A percentile compares a stretch with the other conserved stretches of the same genome.
phyloP scores from a whole-genome alignment of 2,329 filamentous ascomycete genomes.

The Pseudocercospora vitis region DNA sequence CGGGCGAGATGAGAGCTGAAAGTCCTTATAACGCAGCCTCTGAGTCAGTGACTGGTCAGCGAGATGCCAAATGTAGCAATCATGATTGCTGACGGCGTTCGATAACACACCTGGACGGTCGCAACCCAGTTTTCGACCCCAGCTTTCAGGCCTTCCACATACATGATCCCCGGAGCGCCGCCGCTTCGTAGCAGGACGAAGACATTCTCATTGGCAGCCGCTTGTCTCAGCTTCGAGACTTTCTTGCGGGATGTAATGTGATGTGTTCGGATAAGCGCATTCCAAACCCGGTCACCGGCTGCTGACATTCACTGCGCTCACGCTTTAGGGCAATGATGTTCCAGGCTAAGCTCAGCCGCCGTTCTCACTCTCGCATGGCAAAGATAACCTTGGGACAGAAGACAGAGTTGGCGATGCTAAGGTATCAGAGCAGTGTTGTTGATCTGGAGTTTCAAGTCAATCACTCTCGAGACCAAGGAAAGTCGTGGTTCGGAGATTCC shows the following conservation, averaged over 20 bases:
- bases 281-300: constrained; percentile 30
- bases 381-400: no score
- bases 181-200: constrained; percentile 67
- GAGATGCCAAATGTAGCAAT: neutral
- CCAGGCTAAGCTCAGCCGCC: no score
- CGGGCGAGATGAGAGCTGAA: constrained; percentile 61
- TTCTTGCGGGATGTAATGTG: constrained; percentile 82
- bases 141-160: constrained; percentile 63
- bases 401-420: no score
- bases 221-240: constrained; percentile 62
- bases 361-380: no score
- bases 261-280: constrained; percentile 72
- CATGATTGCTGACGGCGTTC: constrained; percentile 7
- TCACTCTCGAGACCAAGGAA: neutral
- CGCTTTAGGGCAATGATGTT: no score
- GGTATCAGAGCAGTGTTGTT: no score
- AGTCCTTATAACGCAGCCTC: constrained; percentile 70
- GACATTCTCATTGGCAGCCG: constrained; percentile 60
- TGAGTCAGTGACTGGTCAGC: constrained; percentile 16
- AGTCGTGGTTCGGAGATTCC: neutral
- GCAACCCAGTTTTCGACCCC: constrained; percentile 64
- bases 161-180: constrained; percentile 74
- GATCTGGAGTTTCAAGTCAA: no score
- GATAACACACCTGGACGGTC: constrained; percentile 54
- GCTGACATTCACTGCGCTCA: constrained; percentile 10